Evolutionary conservation across 129 eudicot species (phyloP), one percentile per base, ranked within the genome.

Genomic region (Ambrosia artemisiifolia): DNA sequence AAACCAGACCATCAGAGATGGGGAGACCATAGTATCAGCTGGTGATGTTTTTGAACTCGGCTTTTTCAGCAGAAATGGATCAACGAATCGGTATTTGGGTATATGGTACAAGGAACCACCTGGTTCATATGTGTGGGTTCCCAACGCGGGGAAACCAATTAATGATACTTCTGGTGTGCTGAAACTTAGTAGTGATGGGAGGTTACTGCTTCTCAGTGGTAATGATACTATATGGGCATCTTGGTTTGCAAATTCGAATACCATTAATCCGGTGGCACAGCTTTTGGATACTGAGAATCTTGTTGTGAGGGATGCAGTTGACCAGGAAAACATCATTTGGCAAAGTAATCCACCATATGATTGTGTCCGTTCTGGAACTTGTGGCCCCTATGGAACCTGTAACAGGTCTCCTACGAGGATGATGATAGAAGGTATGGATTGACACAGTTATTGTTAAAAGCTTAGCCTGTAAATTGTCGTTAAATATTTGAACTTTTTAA

Each of bases 301-400:
- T 7, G 66, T 67, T 7, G 44, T 80, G 14, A 51, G 74, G 69
- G 67, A 76, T 46, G 20, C 24, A 55, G n/a, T n/a, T n/a, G n/a
- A n/a, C n/a, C n/a, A 53, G 36, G 17, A 57, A 51, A 55, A 17
- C 8, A 48, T 14, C 3, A 48, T 59, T 47, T 70, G 72, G 77
- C 77, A 50, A 50, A 28, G 67, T 20, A 47, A 47, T 16, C 51
- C 16, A 65, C 56, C 55, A 8, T 35, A 40, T 65, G 73, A 70
- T 7, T 83, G 79, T 66, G 81, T 74, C 43, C 19, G 50, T 2
- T 83, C 83, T 77, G 79, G 74, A 9, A 14, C 14, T 6, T 88
- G 90, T 75, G 86, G 90, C 10, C 53, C 71, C 2, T 60, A 79
- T 61, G 85, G 84, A 7, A 80, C 50, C n/a, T 87, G 93, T 51